phyloP scores from a whole-genome alignment of 352 stramenopile genomes.

The Phytophthora kernoviae region DNA sequence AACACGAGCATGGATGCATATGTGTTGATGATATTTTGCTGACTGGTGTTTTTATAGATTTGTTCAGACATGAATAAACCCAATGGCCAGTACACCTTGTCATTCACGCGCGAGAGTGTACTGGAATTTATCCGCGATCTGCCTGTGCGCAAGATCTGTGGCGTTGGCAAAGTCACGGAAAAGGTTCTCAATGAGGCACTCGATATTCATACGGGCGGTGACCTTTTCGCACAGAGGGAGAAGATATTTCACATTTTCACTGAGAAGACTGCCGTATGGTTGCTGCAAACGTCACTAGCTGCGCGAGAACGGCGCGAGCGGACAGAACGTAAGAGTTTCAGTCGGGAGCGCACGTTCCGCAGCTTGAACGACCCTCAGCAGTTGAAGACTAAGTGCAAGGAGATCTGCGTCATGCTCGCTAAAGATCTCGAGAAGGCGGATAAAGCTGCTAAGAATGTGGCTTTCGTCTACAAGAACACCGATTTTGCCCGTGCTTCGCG shows the following conservation, averaged over 20 bases:
- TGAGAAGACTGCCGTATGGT: conserved; percentile 67
- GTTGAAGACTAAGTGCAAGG: conserved; percentile 68
- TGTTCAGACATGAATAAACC: conserved; percentile 97
- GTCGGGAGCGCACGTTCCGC: conserved; percentile 74
- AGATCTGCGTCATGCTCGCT: conserved; percentile 63
- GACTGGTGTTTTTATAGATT: conserved; percentile 58
- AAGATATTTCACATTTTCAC: conserved; percentile 73
- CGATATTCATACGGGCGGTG: conserved; percentile 81
- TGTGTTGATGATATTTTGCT: conserved; percentile 1
- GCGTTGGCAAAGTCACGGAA: conserved; percentile 96
- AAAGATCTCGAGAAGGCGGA: conserved; percentile 53
- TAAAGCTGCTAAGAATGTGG: conserved; percentile 60
- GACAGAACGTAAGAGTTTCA: conserved; percentile 80
- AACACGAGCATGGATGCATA: neutral
- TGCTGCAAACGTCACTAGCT: conserved; percentile 76
- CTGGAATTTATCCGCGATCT: conserved; percentile 90
- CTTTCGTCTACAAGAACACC: conserved; percentile 75
- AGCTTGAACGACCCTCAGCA: conserved; percentile 40
- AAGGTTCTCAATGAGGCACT: conserved; percentile 88
- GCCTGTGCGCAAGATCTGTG: conserved; percentile 92
- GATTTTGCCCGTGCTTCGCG: conserved; percentile 65
- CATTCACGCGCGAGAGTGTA: conserved; percentile 71
- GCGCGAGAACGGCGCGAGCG: conserved; percentile 52
- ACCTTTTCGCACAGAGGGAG: conserved; percentile 71
- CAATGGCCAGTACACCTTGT: conserved; percentile 94